A percentile compares a stretch with the other conserved stretches of the same genome.
phyloP scores from a whole-genome alignment of 2,329 filamentous ascomycete genomes.

The Alternaria angustiovoidea region DNA sequence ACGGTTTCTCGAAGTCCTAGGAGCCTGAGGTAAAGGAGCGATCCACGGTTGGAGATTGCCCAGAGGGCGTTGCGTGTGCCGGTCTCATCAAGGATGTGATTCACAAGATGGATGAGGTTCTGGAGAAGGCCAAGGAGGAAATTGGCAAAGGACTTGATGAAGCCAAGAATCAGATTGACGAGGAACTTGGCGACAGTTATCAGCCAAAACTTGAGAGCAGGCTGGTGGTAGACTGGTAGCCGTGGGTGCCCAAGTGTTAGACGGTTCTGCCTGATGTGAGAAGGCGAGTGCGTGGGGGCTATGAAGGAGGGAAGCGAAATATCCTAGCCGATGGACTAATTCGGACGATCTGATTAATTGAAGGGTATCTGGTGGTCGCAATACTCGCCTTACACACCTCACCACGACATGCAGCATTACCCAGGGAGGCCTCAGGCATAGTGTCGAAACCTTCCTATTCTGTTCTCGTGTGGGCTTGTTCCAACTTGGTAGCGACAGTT shows the following conservation, averaged over 20 bases:
- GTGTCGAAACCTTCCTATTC: too few relatives aligned
- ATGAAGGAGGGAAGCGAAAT: too few relatives aligned
- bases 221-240: neutral
- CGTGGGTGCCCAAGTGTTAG: neutral
- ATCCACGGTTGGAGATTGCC: neutral
- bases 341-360: too few relatives aligned
- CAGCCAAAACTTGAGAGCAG: too few relatives aligned
- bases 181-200: neutral
- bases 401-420: neutral
- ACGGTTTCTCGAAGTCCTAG: neutral
- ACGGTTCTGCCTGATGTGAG: neutral
- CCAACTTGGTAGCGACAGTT: neutral
- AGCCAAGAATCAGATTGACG: too few relatives aligned
- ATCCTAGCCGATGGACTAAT: too few relatives aligned
- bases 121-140: neutral
- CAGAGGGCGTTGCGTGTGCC: neutral
- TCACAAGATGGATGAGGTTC: too few relatives aligned
- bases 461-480: neutral
- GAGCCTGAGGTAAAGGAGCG: neutral
- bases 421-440: too few relatives aligned
- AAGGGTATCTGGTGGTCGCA: neutral
- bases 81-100: neutral
- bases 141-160: too few relatives aligned
- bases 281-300: neutral
- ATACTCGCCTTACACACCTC: neutral